Percentiles rank a stretch among this genome's conserved stretches.
These are phyloP conservation scores for Calonectria hawksworthii DNA, from an alignment of 2,329 filamentous ascomycete species.

Conservation along the genomic window DNA sequence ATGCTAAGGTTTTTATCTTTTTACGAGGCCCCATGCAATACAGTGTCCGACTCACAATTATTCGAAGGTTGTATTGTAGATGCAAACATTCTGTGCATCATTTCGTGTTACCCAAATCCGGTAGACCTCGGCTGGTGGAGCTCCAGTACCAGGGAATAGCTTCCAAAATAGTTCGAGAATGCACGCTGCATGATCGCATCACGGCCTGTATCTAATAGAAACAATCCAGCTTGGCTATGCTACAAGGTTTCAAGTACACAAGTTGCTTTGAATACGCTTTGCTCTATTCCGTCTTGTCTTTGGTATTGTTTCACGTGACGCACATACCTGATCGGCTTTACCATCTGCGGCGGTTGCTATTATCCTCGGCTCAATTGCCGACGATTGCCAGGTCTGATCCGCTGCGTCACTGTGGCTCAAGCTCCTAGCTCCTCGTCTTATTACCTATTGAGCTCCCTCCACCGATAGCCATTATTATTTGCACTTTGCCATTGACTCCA, in stretches of 20 bases:
- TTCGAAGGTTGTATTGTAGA: too few species aligned
- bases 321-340: conserved; percentile 36
- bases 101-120: background rate
- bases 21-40: too few species aligned
- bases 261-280: background rate
- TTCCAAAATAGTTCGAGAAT: background rate
- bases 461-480: background rate
- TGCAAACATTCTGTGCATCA: background rate
- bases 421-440: conserved; percentile 33
- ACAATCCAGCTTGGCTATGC: background rate
- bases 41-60: too few species aligned
- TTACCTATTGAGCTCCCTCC: conserved; percentile 25
- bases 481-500: conserved; percentile 1
- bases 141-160: background rate
- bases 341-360: conserved; percentile 34
- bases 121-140: conserved; percentile 10
- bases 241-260: background rate
- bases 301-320: conserved; percentile 38
- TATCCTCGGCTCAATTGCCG: conserved; percentile 47
- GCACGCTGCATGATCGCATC: conserved; percentile 6
- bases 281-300: background rate
- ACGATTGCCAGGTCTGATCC: conserved; percentile 35
- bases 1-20: too few species aligned
- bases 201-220: background rate
- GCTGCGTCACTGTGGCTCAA: conserved; percentile 45